Evolutionary conservation across 2,329 filamentous ascomycete species (phyloP).

Genomic region (Xylaria polymorpha): DNA sequence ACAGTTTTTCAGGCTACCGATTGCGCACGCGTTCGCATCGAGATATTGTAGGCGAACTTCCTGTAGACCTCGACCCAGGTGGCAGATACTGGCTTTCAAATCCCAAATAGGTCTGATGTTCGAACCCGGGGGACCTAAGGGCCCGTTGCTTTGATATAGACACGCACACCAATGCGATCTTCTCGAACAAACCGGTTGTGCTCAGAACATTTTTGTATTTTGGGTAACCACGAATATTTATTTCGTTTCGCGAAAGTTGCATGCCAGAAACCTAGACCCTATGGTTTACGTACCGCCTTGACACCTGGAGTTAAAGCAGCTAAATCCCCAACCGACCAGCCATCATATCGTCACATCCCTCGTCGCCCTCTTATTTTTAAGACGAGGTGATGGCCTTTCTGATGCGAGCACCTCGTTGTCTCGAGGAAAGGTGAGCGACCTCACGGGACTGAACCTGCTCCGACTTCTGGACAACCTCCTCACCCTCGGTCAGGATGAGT

Average conservation of each 20-base stretch:
- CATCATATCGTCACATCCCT: slow-evolving; percentile 47
- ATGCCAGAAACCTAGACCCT: slow-evolving; percentile 53
- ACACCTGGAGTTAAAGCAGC: slow-evolving; percentile 54
- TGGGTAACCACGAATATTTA: slow-evolving; percentile 49
- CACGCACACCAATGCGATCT: slow-evolving; percentile 22
- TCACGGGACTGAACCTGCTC: slow-evolving; percentile 74
- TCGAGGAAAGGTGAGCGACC: slow-evolving; percentile 79
- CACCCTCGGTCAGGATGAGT: slow-evolving; percentile 97
- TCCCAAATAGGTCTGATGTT: slow-evolving; percentile 14
- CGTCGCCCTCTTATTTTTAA: slow-evolving; percentile 56
- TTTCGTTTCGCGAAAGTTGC: slow-evolving; percentile 49
- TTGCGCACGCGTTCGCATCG: slow-evolving; percentile 22
- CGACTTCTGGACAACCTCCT: slow-evolving; percentile 95
- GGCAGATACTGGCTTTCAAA: slow-evolving; percentile 21
- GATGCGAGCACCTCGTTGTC: slow-evolving; percentile 84
- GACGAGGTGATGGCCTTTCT: slow-evolving; percentile 74
- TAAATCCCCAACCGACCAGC: slow-evolving; percentile 48
- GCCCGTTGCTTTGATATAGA: slow-evolving; percentile 17
- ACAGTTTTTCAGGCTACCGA: slow-evolving; percentile 25
- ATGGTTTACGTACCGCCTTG: slow-evolving; percentile 54
- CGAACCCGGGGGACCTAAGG: slow-evolving; percentile 16
- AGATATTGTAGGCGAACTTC: slow-evolving; percentile 20
- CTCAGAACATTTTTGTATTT: slow-evolving; percentile 48
- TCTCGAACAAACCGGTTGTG: slow-evolving; percentile 28
- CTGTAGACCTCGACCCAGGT: slow-evolving; percentile 16